Evolutionary conservation across 148 eudicot genomes (phyloP).

Genomic region (Spergularia marina): DNA sequence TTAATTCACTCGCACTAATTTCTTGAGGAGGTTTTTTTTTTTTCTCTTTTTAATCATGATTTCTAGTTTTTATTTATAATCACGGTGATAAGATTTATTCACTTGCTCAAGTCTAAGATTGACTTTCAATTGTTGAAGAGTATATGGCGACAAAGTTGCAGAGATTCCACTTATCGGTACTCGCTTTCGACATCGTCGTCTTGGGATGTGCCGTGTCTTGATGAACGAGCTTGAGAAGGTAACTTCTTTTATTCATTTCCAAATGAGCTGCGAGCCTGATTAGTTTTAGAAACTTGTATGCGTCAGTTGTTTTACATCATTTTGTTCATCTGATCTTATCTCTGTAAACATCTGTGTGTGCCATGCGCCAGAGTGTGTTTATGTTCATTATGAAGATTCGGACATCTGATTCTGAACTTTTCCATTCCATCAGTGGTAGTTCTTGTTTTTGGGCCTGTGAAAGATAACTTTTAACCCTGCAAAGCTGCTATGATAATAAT

Average conservation of each 20-base stretch:
- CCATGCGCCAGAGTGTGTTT: no score
- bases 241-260: conserved; percentile 7
- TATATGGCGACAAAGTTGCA: conserved; percentile 74
- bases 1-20: conserved; percentile 5
- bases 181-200: conserved; percentile 75
- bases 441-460: no score
- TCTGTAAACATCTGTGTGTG: no score
- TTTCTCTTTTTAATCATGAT: not conserved
- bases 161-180: conserved; percentile 94
- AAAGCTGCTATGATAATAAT: not conserved
- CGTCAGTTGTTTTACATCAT: no score
- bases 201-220: conserved; percentile 84
- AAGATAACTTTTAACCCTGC: no score
- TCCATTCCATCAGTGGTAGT: no score
- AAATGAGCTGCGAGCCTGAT: not conserved
- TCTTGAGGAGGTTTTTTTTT: not conserved
- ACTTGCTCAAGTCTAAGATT: conserved; percentile 20
- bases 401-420: no score
- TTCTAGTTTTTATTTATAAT: not conserved
- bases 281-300: not conserved
- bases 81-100: not conserved
- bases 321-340: no score
- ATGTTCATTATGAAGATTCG: no score
- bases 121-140: conserved; percentile 34
- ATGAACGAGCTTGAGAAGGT: conserved; percentile 93